Evolutionary conservation across 345 rosid genomes (phyloP).

Genomic region (Euphorbia pulcherrima): DNA sequence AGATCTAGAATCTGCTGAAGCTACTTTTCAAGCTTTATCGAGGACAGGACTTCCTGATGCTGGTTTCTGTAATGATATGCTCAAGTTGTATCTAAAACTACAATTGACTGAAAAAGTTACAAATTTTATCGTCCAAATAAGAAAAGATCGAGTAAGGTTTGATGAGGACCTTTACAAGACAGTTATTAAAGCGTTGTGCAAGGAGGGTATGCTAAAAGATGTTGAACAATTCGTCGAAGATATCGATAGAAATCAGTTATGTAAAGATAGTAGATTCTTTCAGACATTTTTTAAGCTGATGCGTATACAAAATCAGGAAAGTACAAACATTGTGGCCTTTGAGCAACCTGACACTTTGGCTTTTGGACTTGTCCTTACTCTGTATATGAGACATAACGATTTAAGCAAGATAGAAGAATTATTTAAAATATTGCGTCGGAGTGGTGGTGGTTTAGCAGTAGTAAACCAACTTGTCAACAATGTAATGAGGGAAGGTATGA

Average conservation of each 20-base stretch:
- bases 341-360: conserved; percentile 44
- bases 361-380: conserved; percentile 49
- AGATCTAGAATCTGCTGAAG: conserved; percentile 68
- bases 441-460: conserved; percentile 42
- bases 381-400: conserved; percentile 41
- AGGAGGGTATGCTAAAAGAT: conserved; percentile 59
- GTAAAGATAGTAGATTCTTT: conserved; percentile 47
- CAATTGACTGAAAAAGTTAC: conserved; percentile 51
- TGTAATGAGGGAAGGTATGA: conserved; percentile 52
- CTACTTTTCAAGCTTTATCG: conserved; percentile 57
- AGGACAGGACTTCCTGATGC: conserved; percentile 71
- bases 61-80: conserved; percentile 76
- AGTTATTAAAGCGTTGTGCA: conserved; percentile 50
- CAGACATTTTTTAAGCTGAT: conserved; percentile 47
- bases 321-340: conserved; percentile 22
- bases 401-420: conserved; percentile 35
- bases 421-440: conserved; percentile 47
- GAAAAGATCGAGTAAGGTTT: conserved; percentile 44
- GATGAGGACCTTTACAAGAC: conserved; percentile 57
- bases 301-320: conserved; percentile 22
- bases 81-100: conserved; percentile 52
- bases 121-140: conserved; percentile 49
- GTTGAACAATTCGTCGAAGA: conserved; percentile 44
- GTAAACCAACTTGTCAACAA: conserved; percentile 48
- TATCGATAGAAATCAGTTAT: conserved; percentile 35